A percentile compares a stretch with the other conserved stretches of the same genome.
Evolutionary conservation across 2,329 filamentous ascomycete genomes (phyloP).

Genomic region (Claviceps paspali): DNA sequence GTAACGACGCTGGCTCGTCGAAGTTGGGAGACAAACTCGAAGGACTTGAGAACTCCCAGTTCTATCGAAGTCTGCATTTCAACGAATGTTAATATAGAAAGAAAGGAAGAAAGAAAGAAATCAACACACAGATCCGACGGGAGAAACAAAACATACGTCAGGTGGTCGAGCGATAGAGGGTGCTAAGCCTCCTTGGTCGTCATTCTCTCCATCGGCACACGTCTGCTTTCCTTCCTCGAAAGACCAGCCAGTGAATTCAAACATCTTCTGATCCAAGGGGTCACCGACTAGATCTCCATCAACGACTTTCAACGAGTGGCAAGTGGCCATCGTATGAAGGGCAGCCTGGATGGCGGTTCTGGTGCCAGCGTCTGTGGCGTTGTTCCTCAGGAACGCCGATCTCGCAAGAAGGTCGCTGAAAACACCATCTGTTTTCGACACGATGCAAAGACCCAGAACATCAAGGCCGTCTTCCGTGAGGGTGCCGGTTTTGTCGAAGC

Average conservation of each 20-base stretch:
- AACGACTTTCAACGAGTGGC: conserved; percentile 76
- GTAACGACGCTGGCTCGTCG: conserved; percentile 88
- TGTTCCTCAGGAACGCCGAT: conserved; percentile 3
- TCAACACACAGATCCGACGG: too few species aligned
- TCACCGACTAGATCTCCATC: conserved; percentile 85
- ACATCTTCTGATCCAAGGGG: conserved; percentile 95
- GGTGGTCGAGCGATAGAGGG: conserved; percentile 86
- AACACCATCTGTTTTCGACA: conserved; percentile 41
- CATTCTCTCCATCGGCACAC: conserved; percentile 48
- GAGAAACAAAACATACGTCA: conserved; percentile 23
- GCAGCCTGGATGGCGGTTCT: conserved; percentile 34
- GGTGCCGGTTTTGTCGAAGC: conserved; percentile 98
- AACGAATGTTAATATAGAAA: conserved; percentile 5
- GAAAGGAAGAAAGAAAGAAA: too few species aligned
- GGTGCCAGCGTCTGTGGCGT: neutral
- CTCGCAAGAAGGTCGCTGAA: conserved; percentile 68
- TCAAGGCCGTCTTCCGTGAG: conserved; percentile 92
- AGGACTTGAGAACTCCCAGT: conserved; percentile 77
- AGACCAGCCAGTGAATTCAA: conserved; percentile 85
- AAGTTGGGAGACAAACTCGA: conserved; percentile 90
- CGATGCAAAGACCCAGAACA: conserved; percentile 74
- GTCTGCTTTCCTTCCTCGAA: conserved; percentile 77
- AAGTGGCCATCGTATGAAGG: conserved; percentile 92
- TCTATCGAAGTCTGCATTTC: conserved; percentile 45
- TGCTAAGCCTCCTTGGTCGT: conserved; percentile 59